Evolutionary conservation across 2,329 filamentous ascomycete genomes (phyloP).

Genomic region (Setomelanomma holmii): DNA sequence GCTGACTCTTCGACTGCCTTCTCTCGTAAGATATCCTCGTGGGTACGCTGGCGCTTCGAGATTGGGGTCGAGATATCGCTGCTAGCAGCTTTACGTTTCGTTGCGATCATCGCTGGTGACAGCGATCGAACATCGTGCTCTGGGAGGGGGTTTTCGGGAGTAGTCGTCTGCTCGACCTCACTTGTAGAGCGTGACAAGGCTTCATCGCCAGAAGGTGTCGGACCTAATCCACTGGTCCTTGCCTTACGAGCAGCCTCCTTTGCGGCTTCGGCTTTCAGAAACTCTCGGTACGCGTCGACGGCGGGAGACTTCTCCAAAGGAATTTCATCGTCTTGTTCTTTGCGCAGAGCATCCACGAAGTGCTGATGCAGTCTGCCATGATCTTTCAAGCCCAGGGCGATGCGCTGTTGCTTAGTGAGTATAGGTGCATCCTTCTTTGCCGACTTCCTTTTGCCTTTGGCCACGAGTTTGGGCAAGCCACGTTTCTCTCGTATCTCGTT

Average conservation of each 20-base stretch:
- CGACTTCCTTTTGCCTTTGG: constrained; percentile 26
- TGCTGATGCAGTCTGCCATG: constrained; percentile 32
- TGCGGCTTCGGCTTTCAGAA: constrained; percentile 4
- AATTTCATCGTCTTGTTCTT: constrained; percentile 26
- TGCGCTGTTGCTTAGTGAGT: constrained; percentile 34
- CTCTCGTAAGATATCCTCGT: no score
- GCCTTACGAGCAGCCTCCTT: constrained; percentile 2
- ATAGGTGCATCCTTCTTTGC: constrained; percentile 25
- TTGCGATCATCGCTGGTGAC: background rate
- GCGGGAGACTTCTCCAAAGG: constrained; percentile 26
- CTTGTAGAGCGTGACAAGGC: background rate
- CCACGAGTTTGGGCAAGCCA: constrained; percentile 18
- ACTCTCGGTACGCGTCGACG: constrained; percentile 12
- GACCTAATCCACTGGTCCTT: background rate
- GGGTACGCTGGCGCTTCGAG: background rate
- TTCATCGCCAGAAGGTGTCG: background rate
- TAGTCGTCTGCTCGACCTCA: background rate
- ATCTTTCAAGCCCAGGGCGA: constrained; percentile 30
- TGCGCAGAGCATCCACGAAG: constrained; percentile 32
- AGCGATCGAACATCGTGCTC: background rate
- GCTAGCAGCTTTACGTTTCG: constrained; percentile 1
- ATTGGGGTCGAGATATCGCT: background rate
- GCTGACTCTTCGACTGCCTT: no score
- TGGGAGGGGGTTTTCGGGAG: background rate
- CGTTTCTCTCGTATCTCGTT: constrained; percentile 34